Evolutionary conservation across 257 asterid genomes (phyloP).

Genomic region (Solanum medicagineum): DNA sequence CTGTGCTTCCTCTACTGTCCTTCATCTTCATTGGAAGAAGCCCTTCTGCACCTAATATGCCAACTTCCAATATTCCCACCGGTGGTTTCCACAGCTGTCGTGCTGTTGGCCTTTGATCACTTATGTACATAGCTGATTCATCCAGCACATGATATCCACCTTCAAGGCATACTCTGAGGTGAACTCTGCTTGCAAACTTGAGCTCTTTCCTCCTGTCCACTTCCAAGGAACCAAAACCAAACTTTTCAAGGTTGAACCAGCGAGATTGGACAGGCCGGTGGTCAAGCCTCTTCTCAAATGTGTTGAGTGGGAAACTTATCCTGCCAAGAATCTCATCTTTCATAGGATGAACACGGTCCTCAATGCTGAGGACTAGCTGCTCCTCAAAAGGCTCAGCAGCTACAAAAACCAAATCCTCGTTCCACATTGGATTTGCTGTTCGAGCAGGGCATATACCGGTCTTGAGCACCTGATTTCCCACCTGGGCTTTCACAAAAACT

Average conservation of each 20-base stretch:
- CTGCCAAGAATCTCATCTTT: slow-evolving; percentile 54
- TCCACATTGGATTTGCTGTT: slow-evolving; percentile 66
- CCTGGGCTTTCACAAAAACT: slow-evolving; percentile 38
- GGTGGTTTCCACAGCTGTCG: slow-evolving; percentile 81
- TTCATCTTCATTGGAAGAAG: slow-evolving; percentile 79
- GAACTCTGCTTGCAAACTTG: slow-evolving; percentile 53
- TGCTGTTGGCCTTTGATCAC: slow-evolving; percentile 69
- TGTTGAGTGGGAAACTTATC: slow-evolving; percentile 31
- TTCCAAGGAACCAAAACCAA: slow-evolving; percentile 30
- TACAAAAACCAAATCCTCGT: slow-evolving; percentile 59
- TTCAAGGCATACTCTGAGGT: slow-evolving; percentile 60
- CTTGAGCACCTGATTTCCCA: slow-evolving; percentile 52
- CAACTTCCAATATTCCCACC: slow-evolving; percentile 58
- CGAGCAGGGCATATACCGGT: slow-evolving; percentile 31
- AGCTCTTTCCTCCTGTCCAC: slow-evolving; percentile 42
- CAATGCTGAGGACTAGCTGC: slow-evolving; percentile 44
- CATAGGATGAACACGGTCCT: slow-evolving; percentile 45
- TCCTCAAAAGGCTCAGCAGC: slow-evolving; percentile 81
- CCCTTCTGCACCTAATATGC: slow-evolving; percentile 50
- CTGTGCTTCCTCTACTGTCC: slow-evolving; percentile 53
- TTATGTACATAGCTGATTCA: slow-evolving; percentile 56
- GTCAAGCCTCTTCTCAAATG: slow-evolving; percentile 60
- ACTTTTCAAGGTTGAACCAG: slow-evolving; percentile 65
- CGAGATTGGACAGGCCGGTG: slow-evolving; percentile 57
- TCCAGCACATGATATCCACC: slow-evolving; percentile 80